Evolutionary conservation across 306 rosid species (phyloP).

Genomic region (Medicago truncatula): DNA sequence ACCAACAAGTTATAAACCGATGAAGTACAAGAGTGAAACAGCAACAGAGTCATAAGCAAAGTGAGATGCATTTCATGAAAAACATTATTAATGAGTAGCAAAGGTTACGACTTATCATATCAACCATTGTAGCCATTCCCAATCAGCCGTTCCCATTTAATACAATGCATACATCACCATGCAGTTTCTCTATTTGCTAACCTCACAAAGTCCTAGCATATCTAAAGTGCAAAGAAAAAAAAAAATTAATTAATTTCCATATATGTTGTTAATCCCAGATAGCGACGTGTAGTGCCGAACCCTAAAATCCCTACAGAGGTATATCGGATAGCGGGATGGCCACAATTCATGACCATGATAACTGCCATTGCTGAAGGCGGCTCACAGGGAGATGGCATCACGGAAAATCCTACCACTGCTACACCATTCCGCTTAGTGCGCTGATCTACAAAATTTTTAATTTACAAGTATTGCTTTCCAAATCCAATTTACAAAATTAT

Average conservation of each 20-base stretch:
- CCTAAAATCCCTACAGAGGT: too few species aligned
- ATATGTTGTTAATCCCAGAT: too few species aligned
- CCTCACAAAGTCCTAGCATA: not conserved
- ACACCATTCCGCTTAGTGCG: too few species aligned
- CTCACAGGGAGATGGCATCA: too few species aligned
- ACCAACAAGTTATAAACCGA: not conserved
- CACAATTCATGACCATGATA: too few species aligned
- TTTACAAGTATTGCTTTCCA: slow-evolving; percentile 9
- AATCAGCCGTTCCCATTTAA: not conserved
- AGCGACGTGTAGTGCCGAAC: too few species aligned
- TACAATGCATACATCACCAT: slow-evolving; percentile 8
- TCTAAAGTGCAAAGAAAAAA: not conserved
- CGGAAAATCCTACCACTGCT: too few species aligned
- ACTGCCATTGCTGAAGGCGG: too few species aligned
- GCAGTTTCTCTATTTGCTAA: slow-evolving; percentile 10
- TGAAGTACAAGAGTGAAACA: slow-evolving; percentile 3
- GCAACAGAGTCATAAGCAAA: not conserved
- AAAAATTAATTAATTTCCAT: not conserved
- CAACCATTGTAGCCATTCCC: not conserved
- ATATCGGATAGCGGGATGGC: too few species aligned
- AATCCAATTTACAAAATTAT: not conserved
- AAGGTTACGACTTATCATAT: not conserved
- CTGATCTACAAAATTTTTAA: slow-evolving; percentile 17
- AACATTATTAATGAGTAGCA: not conserved
- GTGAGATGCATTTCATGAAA: not conserved